Conservation (phyloP, 2,329 filamentous ascomycete genomes). For the Xylariaceae sp. region DNA sequence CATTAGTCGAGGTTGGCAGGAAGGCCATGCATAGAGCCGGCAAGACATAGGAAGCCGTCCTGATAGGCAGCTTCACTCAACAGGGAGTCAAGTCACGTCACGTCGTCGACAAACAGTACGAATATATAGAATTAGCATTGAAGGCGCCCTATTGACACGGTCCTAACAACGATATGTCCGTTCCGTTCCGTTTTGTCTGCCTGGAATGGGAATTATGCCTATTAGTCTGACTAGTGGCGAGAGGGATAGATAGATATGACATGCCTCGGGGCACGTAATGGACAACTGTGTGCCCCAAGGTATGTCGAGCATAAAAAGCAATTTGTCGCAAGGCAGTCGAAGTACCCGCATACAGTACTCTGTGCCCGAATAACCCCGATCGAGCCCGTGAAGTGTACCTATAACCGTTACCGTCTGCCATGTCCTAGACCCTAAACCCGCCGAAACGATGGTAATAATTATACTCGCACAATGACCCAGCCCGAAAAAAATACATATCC, state of each 20-base stretch:
- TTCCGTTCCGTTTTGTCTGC: not conserved
- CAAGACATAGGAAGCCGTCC: too few species aligned
- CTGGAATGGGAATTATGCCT: not conserved
- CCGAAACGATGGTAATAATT: slow-evolving; percentile 8
- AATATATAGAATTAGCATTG: slow-evolving; percentile 10
- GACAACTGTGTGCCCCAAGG: not conserved
- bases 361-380: slow-evolving; percentile 8
- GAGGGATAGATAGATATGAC: not conserved
- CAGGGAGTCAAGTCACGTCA: not conserved
- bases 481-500: slow-evolving; percentile 13
- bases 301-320: slow-evolving; percentile 2
- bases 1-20: too few species aligned
- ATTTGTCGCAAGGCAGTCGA: slow-evolving; percentile 2
- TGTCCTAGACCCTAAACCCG: slow-evolving; percentile 13
- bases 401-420: slow-evolving; percentile 18
- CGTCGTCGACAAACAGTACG: not conserved
- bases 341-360: slow-evolving; percentile 7
- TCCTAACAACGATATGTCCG: slow-evolving; percentile 1
- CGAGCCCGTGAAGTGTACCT: slow-evolving; percentile 13
- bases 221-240: not conserved
- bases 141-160: not conserved
- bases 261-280: slow-evolving; percentile 1
- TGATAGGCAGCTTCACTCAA: too few species aligned
- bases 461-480: slow-evolving; percentile 13
- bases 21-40: too few species aligned